A percentile compares a stretch with the other conserved stretches of the same genome.
These are phyloP conservation scores for Corymbia calophylla DNA, from an alignment of 441 rosid species.

Conservation along the genomic window DNA sequence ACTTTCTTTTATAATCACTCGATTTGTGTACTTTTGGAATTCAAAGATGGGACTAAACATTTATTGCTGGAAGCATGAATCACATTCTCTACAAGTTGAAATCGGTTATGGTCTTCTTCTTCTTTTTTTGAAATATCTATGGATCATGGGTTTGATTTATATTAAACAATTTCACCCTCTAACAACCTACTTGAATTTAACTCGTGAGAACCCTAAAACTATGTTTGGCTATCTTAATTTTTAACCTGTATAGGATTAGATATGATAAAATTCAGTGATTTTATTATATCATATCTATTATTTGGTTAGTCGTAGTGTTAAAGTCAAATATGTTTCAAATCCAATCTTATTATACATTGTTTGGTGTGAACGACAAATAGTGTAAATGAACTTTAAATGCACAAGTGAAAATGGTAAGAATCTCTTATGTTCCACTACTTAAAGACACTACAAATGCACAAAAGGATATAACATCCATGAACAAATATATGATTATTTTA, in stretches of 20 bases:
- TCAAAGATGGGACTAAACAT: not conserved
- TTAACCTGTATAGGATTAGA: no score
- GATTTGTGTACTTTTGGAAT: not conserved
- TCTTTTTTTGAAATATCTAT: not conserved
- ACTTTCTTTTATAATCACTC: not conserved
- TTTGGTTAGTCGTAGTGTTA: no score
- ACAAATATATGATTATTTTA: no score
- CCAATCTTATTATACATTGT: not conserved
- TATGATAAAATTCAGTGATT: no score
- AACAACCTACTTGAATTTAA: not conserved
- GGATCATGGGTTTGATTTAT: not conserved
- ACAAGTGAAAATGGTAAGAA: no score
- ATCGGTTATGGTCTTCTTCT: not conserved
- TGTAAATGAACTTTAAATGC: not conserved
- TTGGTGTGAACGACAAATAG: no score
- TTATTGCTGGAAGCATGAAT: fast-evolving
- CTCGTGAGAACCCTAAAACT: not conserved
- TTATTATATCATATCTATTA: no score
- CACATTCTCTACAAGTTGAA: fast-evolving
- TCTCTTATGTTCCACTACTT: not conserved
- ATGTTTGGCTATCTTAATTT: not conserved
- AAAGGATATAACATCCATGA: no score
- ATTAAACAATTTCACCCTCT: not conserved
- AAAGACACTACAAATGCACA: not conserved
- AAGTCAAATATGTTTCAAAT: no score